These are phyloP conservation scores for Cadophora sp. DNA, from an alignment of 2,329 filamentous ascomycete species.

Conservation along the genomic window DNA sequence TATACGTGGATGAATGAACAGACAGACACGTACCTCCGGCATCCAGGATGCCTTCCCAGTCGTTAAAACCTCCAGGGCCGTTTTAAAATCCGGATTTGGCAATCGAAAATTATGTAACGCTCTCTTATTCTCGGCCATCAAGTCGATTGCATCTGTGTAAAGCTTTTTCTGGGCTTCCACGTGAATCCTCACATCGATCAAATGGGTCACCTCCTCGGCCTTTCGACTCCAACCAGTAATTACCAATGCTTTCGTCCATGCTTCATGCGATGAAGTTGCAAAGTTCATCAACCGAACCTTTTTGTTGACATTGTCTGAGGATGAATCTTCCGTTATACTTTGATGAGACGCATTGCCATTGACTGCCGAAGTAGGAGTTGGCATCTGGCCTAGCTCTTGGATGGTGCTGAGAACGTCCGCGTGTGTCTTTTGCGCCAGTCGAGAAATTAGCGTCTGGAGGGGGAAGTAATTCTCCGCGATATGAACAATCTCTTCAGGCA, in stretches of 20 bases:
- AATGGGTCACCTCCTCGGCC: slow-evolving; percentile 78
- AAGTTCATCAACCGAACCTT: slow-evolving; percentile 79
- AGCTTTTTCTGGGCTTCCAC: slow-evolving; percentile 67
- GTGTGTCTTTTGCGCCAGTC: slow-evolving; percentile 84
- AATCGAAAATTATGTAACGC: slow-evolving; percentile 76
- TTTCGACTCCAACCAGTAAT: slow-evolving; percentile 89
- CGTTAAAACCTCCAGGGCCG: slow-evolving; percentile 83
- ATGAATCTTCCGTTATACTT: slow-evolving; percentile 59
- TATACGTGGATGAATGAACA: background rate
- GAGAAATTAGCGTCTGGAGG: slow-evolving; percentile 75
- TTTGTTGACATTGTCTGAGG: slow-evolving; percentile 73
- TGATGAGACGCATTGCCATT: slow-evolving; percentile 58
- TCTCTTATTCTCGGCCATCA: slow-evolving; percentile 75
- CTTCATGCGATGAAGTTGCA: slow-evolving; percentile 78
- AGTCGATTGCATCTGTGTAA: slow-evolving; percentile 66
- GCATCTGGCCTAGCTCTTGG: slow-evolving; percentile 71
- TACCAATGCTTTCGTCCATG: slow-evolving; percentile 92
- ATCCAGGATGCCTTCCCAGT: slow-evolving; percentile 80
- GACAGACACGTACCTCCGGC: slow-evolving; percentile 67
- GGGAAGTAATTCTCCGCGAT: slow-evolving; percentile 80
- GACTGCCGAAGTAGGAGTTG: slow-evolving; percentile 58
- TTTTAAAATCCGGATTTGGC: slow-evolving; percentile 89
- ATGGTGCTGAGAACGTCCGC: slow-evolving; percentile 77
- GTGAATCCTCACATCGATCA: slow-evolving; percentile 87
- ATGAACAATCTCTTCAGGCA: slow-evolving; percentile 70